Conservation (phyloP, 2,329 filamentous ascomycete species). For the Colletotrichum tropicale region DNA sequence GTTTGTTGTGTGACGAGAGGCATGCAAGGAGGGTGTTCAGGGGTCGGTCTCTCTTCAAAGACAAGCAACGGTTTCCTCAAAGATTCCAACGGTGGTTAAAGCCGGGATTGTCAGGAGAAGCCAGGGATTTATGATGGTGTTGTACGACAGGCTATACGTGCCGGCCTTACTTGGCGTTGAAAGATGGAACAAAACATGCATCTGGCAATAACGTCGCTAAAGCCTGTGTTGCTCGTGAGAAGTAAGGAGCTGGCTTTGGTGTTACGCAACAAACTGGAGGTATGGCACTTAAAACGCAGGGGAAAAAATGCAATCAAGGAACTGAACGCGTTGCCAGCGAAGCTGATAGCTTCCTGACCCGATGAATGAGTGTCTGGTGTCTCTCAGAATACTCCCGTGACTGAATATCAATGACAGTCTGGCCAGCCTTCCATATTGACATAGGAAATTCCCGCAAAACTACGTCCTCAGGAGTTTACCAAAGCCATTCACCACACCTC, state of each 20-base stretch:
- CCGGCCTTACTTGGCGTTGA: no score
- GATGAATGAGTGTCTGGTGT: background rate
- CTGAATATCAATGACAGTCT: background rate
- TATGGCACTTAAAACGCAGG: rapidly evolving
- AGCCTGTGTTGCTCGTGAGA: no score
- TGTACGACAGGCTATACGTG: rapidly evolving
- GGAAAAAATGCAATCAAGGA: rapidly evolving
- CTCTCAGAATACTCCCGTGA: rapidly evolving
- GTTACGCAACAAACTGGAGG: background rate
- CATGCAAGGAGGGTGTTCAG: no score
- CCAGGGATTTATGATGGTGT: rapidly evolving
- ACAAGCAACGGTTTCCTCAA: background rate
- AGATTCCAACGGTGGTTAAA: background rate
- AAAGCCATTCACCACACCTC: background rate
- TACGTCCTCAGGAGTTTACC: background rate
- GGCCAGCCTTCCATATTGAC: background rate
- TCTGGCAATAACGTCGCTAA: no score
- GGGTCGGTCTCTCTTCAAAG: no score
- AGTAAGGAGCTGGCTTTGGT: no score
- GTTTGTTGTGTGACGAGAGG: constrained; percentile 37
- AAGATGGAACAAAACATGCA: no score
- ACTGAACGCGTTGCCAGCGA: rapidly evolving
- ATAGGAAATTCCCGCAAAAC: background rate
- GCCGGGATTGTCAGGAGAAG: rapidly evolving
- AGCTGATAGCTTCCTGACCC: background rate